Evolutionary conservation across 2,329 filamentous ascomycete genomes (phyloP).

Genomic region (Beauveria bassiana): DNA sequence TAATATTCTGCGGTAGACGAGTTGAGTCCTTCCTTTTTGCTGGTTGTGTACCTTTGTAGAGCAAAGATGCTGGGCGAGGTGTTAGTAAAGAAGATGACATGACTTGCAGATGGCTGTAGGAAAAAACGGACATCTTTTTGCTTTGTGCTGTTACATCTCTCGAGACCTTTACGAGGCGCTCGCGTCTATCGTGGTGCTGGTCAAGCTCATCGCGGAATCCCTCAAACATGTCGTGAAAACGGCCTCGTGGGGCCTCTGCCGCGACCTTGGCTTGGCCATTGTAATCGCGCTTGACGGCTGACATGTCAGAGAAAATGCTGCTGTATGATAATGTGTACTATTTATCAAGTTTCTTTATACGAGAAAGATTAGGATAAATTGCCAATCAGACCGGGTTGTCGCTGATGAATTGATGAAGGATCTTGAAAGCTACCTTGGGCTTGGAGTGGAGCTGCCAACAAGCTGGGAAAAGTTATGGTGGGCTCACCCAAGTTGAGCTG

Average conservation of each 20-base stretch:
- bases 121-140: constrained; percentile 85
- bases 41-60: constrained; percentile 27
- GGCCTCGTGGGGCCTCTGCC: constrained; percentile 28
- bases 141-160: constrained; percentile 88
- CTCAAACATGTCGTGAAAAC: constrained; percentile 72
- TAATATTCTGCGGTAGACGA: not conserved
- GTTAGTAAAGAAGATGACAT: not conserved
- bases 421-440: not conserved
- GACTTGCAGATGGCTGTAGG: constrained; percentile 20
- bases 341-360: not conserved
- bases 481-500: not conserved
- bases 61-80: constrained; percentile 15
- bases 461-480: constrained; percentile 6
- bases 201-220: constrained; percentile 81
- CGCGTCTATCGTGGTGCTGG: constrained; percentile 86
- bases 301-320: constrained; percentile 17
- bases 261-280: constrained; percentile 38
- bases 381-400: not conserved
- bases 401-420: not conserved
- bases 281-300: constrained; percentile 44
- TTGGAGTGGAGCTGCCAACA: not conserved
- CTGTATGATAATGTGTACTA: not conserved
- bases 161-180: constrained; percentile 83
- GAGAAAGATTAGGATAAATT: not conserved
- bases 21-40: not conserved